Conservation (phyloP, 2,329 filamentous ascomycete species). For the Ceratocystis destructans region DNA sequence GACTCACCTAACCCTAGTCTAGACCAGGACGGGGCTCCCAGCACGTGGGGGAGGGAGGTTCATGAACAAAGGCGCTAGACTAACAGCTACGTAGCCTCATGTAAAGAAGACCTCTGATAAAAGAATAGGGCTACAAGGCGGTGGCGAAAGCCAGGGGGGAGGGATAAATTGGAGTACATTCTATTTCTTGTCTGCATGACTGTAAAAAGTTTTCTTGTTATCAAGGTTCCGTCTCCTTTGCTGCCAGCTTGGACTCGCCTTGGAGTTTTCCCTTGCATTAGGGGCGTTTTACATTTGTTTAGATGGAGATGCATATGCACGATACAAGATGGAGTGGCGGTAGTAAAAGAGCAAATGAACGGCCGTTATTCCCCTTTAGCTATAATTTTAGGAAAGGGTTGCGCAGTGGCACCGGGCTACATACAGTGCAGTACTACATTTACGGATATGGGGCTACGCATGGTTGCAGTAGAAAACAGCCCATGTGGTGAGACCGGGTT, state of each 20-base stretch:
- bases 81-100: neutral
- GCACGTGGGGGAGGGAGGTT: neutral
- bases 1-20: neutral
- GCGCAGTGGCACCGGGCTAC: neutral
- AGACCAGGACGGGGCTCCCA: neutral
- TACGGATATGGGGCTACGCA: neutral
- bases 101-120: neutral
- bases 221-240: neutral
- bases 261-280: slow-evolving; percentile 2
- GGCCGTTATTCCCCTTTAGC: neutral
- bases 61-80: neutral
- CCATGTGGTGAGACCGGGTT: neutral
- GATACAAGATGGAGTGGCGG: neutral
- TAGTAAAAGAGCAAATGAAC: neutral
- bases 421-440: neutral
- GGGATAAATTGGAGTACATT: neutral
- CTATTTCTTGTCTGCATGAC: neutral
- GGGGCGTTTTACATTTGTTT: neutral
- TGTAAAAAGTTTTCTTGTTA: neutral
- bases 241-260: too few relatives aligned
- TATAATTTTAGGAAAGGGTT: too few relatives aligned
- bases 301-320: neutral
- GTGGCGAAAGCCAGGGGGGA: neutral
- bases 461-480: neutral
- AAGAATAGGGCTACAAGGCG: neutral